A percentile compares a stretch with the other conserved stretches of the same genome.
These are phyloP conservation scores for Candida tropicalis DNA, from an alignment of 1,139 yeast species.

Conservation along the genomic window DNA sequence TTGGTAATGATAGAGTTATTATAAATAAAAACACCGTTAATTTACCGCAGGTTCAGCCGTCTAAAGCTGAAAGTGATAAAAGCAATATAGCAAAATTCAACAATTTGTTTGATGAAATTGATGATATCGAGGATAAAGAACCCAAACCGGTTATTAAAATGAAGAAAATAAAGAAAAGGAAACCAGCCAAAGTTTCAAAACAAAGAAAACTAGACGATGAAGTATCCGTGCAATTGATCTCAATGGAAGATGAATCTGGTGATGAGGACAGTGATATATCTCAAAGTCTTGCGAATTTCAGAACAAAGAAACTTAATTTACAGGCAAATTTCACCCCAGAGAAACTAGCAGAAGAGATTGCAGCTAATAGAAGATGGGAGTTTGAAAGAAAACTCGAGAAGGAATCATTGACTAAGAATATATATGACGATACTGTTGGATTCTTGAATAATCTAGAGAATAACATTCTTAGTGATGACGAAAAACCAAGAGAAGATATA, in stretches of 20 bases:
- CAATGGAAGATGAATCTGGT: conserved; percentile 25
- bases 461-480: conserved; percentile 11
- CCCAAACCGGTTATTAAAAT: conserved; percentile 44
- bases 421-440: conserved; percentile 60
- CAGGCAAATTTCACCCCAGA: conserved; percentile 40
- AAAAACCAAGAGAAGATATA: neutral
- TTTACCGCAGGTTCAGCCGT: conserved; percentile 11
- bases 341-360: conserved; percentile 50
- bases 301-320: conserved; percentile 41
- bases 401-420: conserved; percentile 27
- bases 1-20: conserved; percentile 12
- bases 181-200: conserved; percentile 16
- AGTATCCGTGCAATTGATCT: conserved; percentile 30
- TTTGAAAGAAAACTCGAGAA: conserved; percentile 31
- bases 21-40: conserved; percentile 10
- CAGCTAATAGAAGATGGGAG: conserved; percentile 30
- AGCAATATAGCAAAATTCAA: conserved; percentile 9
- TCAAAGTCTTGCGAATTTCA: conserved; percentile 36
- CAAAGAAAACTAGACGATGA: conserved; percentile 24
- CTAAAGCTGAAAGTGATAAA: neutral
- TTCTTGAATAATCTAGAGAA: conserved; percentile 48
- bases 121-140: conserved; percentile 39
- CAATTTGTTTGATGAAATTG: conserved; percentile 29
- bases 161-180: conserved; percentile 45
- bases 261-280: conserved; percentile 55